These are phyloP conservation scores for Nissolia schottii DNA, from an alignment of 306 rosid species.

Conservation along the genomic window DNA sequence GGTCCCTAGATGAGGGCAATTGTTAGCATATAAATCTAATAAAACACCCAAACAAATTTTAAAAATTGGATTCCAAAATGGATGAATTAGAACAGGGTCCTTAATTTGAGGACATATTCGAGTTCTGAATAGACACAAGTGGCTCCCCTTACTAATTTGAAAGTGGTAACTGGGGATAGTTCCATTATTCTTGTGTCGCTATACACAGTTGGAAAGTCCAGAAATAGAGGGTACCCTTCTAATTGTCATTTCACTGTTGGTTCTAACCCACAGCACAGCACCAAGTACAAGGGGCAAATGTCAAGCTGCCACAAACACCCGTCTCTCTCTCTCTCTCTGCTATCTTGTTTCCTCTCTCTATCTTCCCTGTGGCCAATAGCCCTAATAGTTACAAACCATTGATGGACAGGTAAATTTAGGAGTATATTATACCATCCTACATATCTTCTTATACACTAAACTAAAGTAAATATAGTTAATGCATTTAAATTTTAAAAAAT, in stretches of 20 bases:
- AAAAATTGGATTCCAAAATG: conserved; percentile 1
- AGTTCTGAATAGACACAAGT: conserved; percentile 5
- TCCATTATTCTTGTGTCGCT: conserved; percentile 17
- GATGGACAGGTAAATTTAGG: background rate
- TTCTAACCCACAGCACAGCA: conserved; percentile 14
- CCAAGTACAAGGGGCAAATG: conserved; percentile 28
- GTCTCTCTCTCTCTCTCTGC: conserved; percentile 18
- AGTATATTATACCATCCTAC: too few relatives aligned
- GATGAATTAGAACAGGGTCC: conserved; percentile 9
- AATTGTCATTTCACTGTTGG: conserved; percentile 22
- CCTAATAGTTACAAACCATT: background rate
- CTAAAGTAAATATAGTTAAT: too few relatives aligned
- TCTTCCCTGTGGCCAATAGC: background rate
- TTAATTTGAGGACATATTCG: conserved; percentile 4
- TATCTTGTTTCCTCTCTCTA: background rate
- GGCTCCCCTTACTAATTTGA: background rate
- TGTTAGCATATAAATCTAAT: conserved; percentile 14
- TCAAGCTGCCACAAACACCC: conserved; percentile 26
- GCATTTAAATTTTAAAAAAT: too few relatives aligned
- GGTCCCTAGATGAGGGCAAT: too few relatives aligned
- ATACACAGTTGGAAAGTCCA: conserved; percentile 26
- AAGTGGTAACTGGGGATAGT: conserved; percentile 23
- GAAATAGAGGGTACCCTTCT: conserved; percentile 19
- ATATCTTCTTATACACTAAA: too few relatives aligned
- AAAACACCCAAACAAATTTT: background rate